Evolutionary conservation across 177 flowering plant species (phyloP).

Genomic region (Tripterygium wilfordii): DNA sequence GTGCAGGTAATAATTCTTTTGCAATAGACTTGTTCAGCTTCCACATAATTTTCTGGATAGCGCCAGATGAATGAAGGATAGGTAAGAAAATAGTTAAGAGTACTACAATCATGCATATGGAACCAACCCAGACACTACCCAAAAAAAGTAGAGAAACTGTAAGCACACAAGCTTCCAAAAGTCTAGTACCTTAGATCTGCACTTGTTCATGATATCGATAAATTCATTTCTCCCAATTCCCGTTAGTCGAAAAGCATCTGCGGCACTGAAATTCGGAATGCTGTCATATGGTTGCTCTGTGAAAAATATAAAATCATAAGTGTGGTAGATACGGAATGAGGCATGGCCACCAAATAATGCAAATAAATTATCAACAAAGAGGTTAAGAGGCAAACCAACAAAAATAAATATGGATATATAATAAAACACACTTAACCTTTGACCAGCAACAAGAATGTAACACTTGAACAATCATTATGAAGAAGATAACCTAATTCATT

Average conservation of each 20-base stretch:
- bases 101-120: no score
- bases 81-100: constrained; percentile 15
- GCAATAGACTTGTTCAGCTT: constrained; percentile 98
- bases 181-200: constrained; percentile 89
- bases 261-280: constrained; percentile 99
- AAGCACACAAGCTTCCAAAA: constrained; percentile 2
- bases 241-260: constrained; percentile 91
- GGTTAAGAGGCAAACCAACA: no score
- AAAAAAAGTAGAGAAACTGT: not conserved
- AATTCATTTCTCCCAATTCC: constrained; percentile 98
- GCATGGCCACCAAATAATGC: no score
- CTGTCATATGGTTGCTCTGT: constrained; percentile 99
- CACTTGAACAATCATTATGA: no score
- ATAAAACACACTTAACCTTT: no score
- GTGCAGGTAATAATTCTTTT: constrained; percentile 83
- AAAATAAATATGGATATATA: no score
- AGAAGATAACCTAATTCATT: no score
- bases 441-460: no score
- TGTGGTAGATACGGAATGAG: constrained; percentile 8
- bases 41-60: constrained; percentile 98
- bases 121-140: no score
- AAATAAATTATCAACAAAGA: no score
- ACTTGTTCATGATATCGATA: constrained; percentile 98
- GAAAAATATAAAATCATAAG: constrained; percentile 11
- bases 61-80: constrained; percentile 25